Conservation (phyloP, 2,329 filamentous ascomycete species). For the Ophiocordyceps camponoti-saundersi region DNA sequence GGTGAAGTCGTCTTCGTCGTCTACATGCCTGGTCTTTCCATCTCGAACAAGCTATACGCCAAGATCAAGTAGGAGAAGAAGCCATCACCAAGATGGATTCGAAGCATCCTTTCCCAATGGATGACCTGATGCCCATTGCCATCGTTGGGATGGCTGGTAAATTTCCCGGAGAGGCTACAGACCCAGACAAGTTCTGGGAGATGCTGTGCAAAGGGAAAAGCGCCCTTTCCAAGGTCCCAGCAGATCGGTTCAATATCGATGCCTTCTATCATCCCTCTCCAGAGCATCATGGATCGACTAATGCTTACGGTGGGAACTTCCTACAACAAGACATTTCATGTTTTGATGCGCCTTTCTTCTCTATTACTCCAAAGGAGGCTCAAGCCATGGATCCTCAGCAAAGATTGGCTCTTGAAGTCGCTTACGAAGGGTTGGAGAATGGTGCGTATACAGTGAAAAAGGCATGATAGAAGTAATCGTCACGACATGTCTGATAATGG, state of each 20-base stretch:
- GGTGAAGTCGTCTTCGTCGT: too few relatives aligned
- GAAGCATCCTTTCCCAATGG: background rate
- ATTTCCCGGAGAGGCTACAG: background rate
- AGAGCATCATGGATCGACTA: background rate
- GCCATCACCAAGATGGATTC: background rate
- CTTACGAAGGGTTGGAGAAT: slow-evolving; percentile 11
- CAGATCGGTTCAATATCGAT: background rate
- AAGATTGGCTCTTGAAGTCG: slow-evolving; percentile 10
- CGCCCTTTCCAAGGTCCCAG: background rate
- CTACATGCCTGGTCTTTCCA: too few relatives aligned
- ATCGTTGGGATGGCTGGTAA: background rate
- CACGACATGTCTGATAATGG: too few relatives aligned
- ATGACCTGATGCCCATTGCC: background rate
- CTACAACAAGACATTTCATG: slow-evolving; percentile 5
- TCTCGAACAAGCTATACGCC: background rate
- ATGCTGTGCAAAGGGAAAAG: background rate
- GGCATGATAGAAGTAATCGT: background rate
- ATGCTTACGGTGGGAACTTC: background rate
- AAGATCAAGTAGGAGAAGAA: background rate
- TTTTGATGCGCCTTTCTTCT: slow-evolving; percentile 8
- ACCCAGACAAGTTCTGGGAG: background rate
- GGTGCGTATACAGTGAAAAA: slow-evolving; percentile 2
- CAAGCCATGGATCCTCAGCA: slow-evolving; percentile 9
- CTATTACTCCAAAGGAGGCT: slow-evolving; percentile 5
- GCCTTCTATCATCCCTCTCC: background rate